Percentiles rank a stretch among this genome's conserved stretches.
These are phyloP conservation scores for Gossypium herbaceum DNA, from an alignment of 345 rosid species.

Conservation along the genomic window DNA sequence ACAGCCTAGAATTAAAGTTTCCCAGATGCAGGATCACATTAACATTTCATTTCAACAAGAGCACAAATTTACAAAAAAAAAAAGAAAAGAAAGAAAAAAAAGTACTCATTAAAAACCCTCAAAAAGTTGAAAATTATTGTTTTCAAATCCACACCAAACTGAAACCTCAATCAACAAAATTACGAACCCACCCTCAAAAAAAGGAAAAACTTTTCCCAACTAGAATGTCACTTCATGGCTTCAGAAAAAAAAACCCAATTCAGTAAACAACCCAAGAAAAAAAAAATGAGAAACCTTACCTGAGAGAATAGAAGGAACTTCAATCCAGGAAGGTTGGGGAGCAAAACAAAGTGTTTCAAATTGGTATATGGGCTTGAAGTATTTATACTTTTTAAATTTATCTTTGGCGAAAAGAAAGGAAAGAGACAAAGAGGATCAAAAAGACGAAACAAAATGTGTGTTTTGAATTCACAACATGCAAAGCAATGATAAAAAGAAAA, in stretches of 20 bases:
- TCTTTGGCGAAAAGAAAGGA: not conserved
- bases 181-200: constrained; percentile 7
- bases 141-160: constrained; percentile 7
- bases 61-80: not conserved
- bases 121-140: not conserved
- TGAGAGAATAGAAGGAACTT: not conserved
- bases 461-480: constrained; percentile 4
- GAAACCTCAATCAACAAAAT: constrained; percentile 17
- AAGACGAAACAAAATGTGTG: not conserved
- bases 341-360: constrained; percentile 22
- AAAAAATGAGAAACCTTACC: constrained; percentile 24
- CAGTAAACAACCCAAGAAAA: not conserved
- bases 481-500: not conserved
- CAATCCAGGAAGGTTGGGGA: constrained; percentile 15
- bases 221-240: constrained; percentile 13
- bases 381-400: constrained; percentile 7
- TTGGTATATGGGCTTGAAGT: constrained; percentile 19
- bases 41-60: constrained; percentile 12
- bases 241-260: constrained; percentile 23
- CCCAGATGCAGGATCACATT: constrained; percentile 23
- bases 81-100: too few relatives aligned
- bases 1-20: constrained; percentile 14
- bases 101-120: not conserved
- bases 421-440: constrained; percentile 12
- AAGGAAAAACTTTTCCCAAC: not conserved